Percentiles rank a stretch among this genome's conserved stretches.
Conservation (phyloP, 257 asterid genomes). For the Penstemon davidsonii region DNA sequence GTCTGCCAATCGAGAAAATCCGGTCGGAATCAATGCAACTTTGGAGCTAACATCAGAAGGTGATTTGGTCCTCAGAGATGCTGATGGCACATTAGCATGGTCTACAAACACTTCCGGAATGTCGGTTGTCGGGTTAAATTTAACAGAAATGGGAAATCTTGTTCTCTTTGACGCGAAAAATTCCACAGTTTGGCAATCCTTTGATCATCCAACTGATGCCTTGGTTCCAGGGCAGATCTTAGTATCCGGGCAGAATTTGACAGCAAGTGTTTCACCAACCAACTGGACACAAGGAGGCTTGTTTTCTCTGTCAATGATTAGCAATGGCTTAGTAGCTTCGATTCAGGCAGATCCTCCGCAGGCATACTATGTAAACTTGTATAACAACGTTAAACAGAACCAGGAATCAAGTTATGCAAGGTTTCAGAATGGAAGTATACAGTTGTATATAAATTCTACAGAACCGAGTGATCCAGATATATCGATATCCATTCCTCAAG, state of each 20-base stretch:
- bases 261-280: slow-evolving; percentile 34
- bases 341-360: slow-evolving; percentile 34
- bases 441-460: slow-evolving; percentile 26
- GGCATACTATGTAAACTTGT: slow-evolving; percentile 12
- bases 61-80: slow-evolving; percentile 37
- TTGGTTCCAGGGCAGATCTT: slow-evolving; percentile 44
- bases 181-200: slow-evolving; percentile 41
- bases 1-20: too few species aligned
- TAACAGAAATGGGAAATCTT: slow-evolving; percentile 45
- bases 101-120: slow-evolving; percentile 45
- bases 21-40: slow-evolving; percentile 42
- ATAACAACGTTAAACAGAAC: background rate
- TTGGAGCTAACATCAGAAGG: slow-evolving; percentile 40
- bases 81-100: slow-evolving; percentile 49
- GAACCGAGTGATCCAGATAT: slow-evolving; percentile 26
- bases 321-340: slow-evolving; percentile 30
- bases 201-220: slow-evolving; percentile 18
- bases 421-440: slow-evolving; percentile 46
- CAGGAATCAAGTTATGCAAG: slow-evolving; percentile 31
- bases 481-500: slow-evolving; percentile 4
- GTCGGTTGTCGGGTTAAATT: slow-evolving; percentile 35
- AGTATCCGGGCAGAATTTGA: slow-evolving; percentile 38
- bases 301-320: slow-evolving; percentile 25
- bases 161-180: slow-evolving; percentile 33
- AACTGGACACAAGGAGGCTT: slow-evolving; percentile 34